Evolutionary conservation across 352 stramenopile genomes (phyloP).

Genomic region (Pythium insidiosum): DNA sequence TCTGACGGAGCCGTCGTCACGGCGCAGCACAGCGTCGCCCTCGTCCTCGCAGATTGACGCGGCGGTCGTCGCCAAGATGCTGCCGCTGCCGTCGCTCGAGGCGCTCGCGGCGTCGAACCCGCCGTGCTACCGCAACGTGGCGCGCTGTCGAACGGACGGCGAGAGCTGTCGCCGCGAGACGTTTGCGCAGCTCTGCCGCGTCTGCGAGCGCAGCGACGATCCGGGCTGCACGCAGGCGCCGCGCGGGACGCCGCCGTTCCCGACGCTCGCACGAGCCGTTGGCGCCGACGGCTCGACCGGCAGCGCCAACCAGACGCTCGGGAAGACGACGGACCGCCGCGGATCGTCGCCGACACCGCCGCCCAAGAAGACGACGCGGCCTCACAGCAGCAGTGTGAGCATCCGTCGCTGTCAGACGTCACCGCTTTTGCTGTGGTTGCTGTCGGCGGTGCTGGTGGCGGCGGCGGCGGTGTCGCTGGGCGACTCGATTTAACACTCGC

Average conservation of each 20-base stretch:
- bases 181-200: constrained; percentile 17
- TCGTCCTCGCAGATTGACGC: constrained; percentile 10
- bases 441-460: too few relatives aligned
- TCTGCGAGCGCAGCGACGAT: constrained; percentile 5
- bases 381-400: too few relatives aligned
- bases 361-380: too few relatives aligned
- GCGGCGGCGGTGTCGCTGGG: too few relatives aligned
- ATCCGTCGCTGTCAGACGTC: too few relatives aligned
- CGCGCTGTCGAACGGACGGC: background rate
- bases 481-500: too few relatives aligned
- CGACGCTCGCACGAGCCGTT: constrained; percentile 8
- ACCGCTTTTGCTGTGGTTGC: too few relatives aligned
- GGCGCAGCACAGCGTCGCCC: background rate
- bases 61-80: constrained; percentile 5
- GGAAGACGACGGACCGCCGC: too few relatives aligned
- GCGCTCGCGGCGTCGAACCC: constrained; percentile 17
- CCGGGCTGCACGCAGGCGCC: constrained; percentile 3
- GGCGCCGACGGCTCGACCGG: too few relatives aligned
- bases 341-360: too few relatives aligned
- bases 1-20: too few relatives aligned
- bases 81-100: constrained; percentile 13
- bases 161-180: constrained; percentile 13
- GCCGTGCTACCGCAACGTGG: constrained; percentile 22
- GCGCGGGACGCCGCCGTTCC: constrained; percentile 9
- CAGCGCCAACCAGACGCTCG: too few relatives aligned